These are phyloP conservation scores for Globisporangium sylvaticum DNA, from an alignment of 352 stramenopile species.

Conservation along the genomic window DNA sequence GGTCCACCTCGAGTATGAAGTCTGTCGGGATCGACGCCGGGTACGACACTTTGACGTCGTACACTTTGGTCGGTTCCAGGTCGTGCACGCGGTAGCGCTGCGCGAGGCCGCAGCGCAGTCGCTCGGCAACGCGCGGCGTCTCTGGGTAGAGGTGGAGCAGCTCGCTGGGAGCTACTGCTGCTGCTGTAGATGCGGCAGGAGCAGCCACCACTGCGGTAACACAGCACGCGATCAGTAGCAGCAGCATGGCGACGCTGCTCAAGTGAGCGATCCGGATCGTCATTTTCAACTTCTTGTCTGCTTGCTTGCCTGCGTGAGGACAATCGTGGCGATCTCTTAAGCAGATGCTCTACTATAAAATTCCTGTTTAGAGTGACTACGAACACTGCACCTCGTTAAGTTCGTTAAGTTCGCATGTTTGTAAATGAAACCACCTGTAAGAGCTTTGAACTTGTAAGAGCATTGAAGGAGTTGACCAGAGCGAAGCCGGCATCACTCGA, in stretches of 20 bases:
- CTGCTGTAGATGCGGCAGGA: background rate
- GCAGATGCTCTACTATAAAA: no score
- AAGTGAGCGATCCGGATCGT: background rate
- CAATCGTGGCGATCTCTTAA: no score
- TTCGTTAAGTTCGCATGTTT: no score
- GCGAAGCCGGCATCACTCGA: no score
- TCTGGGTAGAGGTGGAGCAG: constrained; percentile 43
- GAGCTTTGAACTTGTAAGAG: no score
- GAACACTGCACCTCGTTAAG: no score
- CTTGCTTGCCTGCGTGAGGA: no score
- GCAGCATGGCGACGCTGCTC: background rate
- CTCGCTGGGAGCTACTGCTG: background rate
- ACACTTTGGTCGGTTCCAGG: constrained; percentile 40
- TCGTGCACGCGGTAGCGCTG: constrained; percentile 53
- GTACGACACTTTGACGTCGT: constrained; percentile 82
- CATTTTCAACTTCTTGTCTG: background rate
- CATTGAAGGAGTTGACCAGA: no score
- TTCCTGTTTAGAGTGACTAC: no score
- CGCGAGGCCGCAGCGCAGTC: constrained; percentile 35
- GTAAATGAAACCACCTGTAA: no score
- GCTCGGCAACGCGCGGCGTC: constrained; percentile 29
- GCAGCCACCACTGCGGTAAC: background rate
- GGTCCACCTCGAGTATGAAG: constrained; percentile 42
- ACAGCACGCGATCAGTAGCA: background rate
- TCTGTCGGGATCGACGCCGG: constrained; percentile 48